phyloP scores from a whole-genome alignment of 2,329 filamentous ascomycete genomes.

The Colletotrichum magnum region DNA sequence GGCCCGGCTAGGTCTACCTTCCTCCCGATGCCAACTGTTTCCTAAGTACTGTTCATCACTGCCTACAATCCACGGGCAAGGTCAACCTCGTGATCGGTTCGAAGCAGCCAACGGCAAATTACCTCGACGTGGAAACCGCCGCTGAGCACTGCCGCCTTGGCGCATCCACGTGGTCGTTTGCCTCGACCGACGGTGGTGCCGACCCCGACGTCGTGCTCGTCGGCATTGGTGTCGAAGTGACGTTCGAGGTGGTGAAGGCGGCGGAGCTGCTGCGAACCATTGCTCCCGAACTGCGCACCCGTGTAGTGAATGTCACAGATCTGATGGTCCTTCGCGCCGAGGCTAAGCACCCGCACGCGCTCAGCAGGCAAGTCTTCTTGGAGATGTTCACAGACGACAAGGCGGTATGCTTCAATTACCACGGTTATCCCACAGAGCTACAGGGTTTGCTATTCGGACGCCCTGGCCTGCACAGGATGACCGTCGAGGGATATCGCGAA shows the following conservation, averaged over 20 bases:
- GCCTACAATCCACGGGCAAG: conserved; percentile 73
- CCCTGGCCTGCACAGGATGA: conserved; percentile 64
- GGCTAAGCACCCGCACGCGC: conserved; percentile 70
- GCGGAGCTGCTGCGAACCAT: conserved; percentile 67
- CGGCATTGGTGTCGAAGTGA: conserved; percentile 76
- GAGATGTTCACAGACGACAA: conserved; percentile 60
- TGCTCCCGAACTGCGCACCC: conserved; percentile 67
- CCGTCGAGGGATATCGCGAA: conserved; percentile 72
- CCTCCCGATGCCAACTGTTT: conserved; percentile 79
- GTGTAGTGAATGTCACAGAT: conserved; percentile 77
- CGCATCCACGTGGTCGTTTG: conserved; percentile 71
- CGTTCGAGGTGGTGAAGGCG: conserved; percentile 74
- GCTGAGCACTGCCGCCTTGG: no score
- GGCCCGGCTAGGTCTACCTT: conserved; percentile 65
- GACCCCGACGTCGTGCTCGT: conserved; percentile 75
- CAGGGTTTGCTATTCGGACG: conserved; percentile 74
- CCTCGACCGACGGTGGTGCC: conserved; percentile 68
- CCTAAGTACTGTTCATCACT: conserved; percentile 74
- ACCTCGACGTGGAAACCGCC: conserved; percentile 56
- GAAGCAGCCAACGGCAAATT: conserved; percentile 75
- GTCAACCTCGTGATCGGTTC: conserved; percentile 78
- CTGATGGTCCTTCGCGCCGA: conserved; percentile 73
- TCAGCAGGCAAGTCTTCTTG: conserved; percentile 66
- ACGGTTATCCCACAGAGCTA: conserved; percentile 59
- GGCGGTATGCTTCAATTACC: conserved; percentile 44